Evolutionary conservation across 108 stramenopile species (phyloP).

Genomic region (Pseudonitzschia multistriata): DNA sequence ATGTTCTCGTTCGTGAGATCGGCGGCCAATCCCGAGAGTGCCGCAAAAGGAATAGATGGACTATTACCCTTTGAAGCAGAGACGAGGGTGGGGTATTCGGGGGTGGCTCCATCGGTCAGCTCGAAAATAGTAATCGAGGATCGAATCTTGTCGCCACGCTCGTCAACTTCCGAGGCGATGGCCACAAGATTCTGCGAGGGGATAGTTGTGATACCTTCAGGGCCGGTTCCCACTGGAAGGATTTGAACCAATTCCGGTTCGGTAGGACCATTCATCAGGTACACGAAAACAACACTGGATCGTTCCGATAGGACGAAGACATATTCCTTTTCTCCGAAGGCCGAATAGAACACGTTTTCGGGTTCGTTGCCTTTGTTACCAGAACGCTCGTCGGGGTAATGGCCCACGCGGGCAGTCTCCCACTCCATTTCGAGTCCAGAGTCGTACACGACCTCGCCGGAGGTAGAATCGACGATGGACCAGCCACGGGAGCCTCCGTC

Average conservation of each 20-base stretch:
- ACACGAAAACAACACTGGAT: constrained; percentile 52
- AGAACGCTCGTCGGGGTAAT: constrained; percentile 74
- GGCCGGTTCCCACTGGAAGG: constrained; percentile 52
- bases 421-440: constrained; percentile 48
- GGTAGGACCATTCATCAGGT: not conserved
- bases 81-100: constrained; percentile 47
- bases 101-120: constrained; percentile 12
- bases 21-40: constrained; percentile 51
- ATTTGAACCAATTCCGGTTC: constrained; percentile 49
- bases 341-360: constrained; percentile 48
- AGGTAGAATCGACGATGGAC: constrained; percentile 48
- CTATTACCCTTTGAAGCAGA: constrained; percentile 27
- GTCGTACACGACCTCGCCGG: constrained; percentile 46
- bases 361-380: constrained; percentile 69
- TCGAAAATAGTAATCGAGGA: constrained; percentile 43
- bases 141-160: constrained; percentile 50
- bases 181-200: constrained; percentile 40
- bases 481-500: constrained; percentile 66
- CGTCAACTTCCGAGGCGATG: constrained; percentile 60
- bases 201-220: constrained; percentile 49
- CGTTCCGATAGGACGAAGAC: constrained; percentile 67
- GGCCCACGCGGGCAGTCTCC: constrained; percentile 44
- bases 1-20: not conserved
- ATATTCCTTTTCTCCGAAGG: constrained; percentile 23
- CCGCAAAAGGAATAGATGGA: constrained; percentile 51